phyloP scores from a whole-genome alignment of 306 rosid species.

The Ochetophila trinervis region DNA sequence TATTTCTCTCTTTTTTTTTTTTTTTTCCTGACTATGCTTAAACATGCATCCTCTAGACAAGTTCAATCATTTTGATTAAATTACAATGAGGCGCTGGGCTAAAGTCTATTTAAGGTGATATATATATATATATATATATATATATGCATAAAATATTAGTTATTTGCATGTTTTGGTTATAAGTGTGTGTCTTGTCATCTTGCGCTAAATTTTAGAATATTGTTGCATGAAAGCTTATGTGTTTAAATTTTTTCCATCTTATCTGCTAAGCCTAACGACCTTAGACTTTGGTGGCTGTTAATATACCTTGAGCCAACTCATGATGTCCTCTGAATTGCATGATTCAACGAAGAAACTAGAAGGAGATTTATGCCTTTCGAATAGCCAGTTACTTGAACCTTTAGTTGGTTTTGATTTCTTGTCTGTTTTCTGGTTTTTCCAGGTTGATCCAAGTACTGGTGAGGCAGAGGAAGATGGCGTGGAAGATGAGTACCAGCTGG shows the following conservation, averaged over 20 bases:
- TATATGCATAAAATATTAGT: no score
- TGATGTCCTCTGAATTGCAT: not conserved
- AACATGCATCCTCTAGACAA: not conserved
- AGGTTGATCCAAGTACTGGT: constrained; percentile 88
- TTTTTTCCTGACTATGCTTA: not conserved
- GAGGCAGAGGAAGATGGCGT: constrained; percentile 97
- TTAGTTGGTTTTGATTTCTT: not conserved
- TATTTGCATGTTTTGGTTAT: not conserved
- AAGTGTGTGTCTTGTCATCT: not conserved
- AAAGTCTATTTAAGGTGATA: not conserved
- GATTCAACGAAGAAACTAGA: not conserved
- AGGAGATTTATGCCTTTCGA: not conserved
- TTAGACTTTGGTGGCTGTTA: no score
- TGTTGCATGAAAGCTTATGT: not conserved
- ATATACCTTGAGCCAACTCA: no score
- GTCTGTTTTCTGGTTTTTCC: constrained; percentile 27
- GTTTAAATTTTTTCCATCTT: not conserved
- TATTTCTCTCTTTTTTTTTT: not conserved
- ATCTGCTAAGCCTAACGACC: no score
- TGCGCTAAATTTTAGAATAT: not conserved
- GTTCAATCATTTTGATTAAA: not conserved
- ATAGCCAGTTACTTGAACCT: not conserved
- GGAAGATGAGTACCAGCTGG: constrained; percentile 97
- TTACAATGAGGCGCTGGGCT: not conserved
- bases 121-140: no score